Evolutionary conservation across 371 early-diverging fungal genomes (phyloP), one percentile per base, ranked within the genome.

Genomic region (Batrachochytrium dendrobatidis): DNA sequence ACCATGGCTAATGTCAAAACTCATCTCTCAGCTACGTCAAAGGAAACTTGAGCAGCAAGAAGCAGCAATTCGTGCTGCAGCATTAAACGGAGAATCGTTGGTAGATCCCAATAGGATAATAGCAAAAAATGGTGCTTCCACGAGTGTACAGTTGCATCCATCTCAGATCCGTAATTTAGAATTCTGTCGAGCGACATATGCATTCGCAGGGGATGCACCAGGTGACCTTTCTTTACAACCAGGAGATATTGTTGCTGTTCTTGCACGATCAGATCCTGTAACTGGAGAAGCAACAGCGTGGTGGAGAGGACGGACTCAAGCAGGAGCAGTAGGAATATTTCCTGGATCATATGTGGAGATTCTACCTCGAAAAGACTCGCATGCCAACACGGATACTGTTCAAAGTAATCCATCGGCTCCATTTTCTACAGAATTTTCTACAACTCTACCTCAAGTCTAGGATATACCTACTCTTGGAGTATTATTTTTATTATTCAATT

Each of bases 221-320:
- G 81, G 80, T 44, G 98, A 97, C 71, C 73, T 97, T 48, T 76
- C 71, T 32, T 81, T 97, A 60, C 80, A 76, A 52, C 80, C 83
- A 59, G 96, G 95, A 12, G 94, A 94, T 33, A 75, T 89, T 25
- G 79, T 97, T 26, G 91, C 92, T 0, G 83, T 97, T 17, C 54
- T 59, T 64, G 86, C 61, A 17, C 73, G 74, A 58, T 32, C 65
- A 7, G 92, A 92, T 66, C 84, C 89, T 24, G 82, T 81, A 55
- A 89, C 88, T 0, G 81, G 82, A n/a, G 83, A 86, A 28, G 84
- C 84, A 55, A 53, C 60, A 1, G 76, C 79, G 68, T 95, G 96
- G 96, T 97, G 98, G 98, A 77, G 87, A 48, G 95, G 96, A 20
- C 69, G 89, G 53, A 70, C 85, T 17, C 81, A 90, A 39, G 77